Evolutionary conservation across 2,329 filamentous ascomycete species (phyloP).

Genomic region (Pseudogymnoascus destructans): DNA sequence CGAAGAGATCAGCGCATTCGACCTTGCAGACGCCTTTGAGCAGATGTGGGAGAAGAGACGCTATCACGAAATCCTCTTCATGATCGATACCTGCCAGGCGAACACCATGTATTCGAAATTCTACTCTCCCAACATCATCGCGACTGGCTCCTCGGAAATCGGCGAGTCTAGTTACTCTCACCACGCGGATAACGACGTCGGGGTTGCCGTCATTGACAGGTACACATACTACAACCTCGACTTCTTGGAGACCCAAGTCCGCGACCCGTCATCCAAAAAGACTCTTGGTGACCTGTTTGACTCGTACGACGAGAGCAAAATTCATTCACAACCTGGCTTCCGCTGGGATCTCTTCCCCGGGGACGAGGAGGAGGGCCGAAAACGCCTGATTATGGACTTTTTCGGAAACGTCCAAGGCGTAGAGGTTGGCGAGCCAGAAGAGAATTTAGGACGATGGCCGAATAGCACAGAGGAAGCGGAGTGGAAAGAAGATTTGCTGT

Average conservation of each 20-base stretch:
- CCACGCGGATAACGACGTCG: constrained; percentile 95
- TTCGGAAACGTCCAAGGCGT: constrained; percentile 98
- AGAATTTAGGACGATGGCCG: constrained; percentile 19
- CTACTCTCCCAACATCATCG: constrained; percentile 96
- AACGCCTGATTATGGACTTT: constrained; percentile 84
- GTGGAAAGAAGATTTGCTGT: constrained; percentile 60
- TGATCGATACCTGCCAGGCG: constrained; percentile 99
- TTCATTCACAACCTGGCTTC: constrained; percentile 83
- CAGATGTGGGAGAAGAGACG: constrained; percentile 99
- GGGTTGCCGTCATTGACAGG: constrained; percentile 93
- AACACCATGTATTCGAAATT: constrained; percentile 99
- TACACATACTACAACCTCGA: constrained; percentile 99
- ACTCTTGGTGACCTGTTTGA: constrained; percentile 91
- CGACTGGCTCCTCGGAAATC: constrained; percentile 89
- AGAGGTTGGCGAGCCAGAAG: constrained; percentile 50
- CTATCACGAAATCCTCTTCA: constrained; percentile 97
- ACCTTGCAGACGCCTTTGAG: constrained; percentile 91
- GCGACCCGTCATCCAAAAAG: constrained; percentile 73
- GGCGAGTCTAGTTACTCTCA: constrained; percentile 96
- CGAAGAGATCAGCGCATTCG: constrained; percentile 92
- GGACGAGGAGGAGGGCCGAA: constrained; percentile 62
- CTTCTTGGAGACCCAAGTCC: constrained; percentile 83
- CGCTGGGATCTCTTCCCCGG: constrained; percentile 91
- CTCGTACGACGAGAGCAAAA: constrained; percentile 88
- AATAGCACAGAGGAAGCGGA: constrained; percentile 37